Evolutionary conservation across 2,329 filamentous ascomycete species (phyloP), one percentile per base, ranked within the genome.

Genomic region (Sphaerulina musiva): DNA sequence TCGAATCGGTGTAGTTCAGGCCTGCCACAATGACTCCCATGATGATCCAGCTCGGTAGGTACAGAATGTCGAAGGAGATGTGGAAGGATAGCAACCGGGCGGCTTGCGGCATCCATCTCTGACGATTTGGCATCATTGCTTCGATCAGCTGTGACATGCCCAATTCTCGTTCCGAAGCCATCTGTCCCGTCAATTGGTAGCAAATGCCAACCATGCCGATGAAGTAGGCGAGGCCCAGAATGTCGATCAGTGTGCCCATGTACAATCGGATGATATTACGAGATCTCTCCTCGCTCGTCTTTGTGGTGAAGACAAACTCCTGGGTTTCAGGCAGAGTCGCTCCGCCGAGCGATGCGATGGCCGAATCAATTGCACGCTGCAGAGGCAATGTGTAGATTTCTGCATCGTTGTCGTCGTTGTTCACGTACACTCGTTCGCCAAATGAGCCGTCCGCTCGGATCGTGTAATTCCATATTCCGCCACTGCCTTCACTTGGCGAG

Each of bases 81-180:
- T 95, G 89, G 57, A 90, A 85, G 0, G 90, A 84, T 7, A 91
- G 67, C 11, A 95, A 77, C n/a, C 91, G 80, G 1, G 86, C 85
- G 20, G 83, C 81, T 71, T 92, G 88, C 8, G 86, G 83, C 64
- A 89, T 78, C 88, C 89, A 95, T 42, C 81, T 76, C 46, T 78
- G 78, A 51, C 79, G 78, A 52, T 87, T 87, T 0, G 88, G 86
- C 77, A 93, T 91, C 89, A 95, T 95, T 51, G 89, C 86, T 70
- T 96, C 91, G 42, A 96, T 82, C 29, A 96, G 76, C 59, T 90
- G 87, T 4, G 88, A 88, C 80, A 95, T 93, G 54, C 90, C 91
- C 12, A 83, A 77, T 73, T 96, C 91, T 53, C 91, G 78, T 72
- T 96, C 91, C 1, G 84, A 83, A 6, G 91, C 90, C 68, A 95